Base-by-base conservation (phyloP, 2,329 filamentous ascomycete species). In the Teratosphaeriaceae sp. region DNA sequence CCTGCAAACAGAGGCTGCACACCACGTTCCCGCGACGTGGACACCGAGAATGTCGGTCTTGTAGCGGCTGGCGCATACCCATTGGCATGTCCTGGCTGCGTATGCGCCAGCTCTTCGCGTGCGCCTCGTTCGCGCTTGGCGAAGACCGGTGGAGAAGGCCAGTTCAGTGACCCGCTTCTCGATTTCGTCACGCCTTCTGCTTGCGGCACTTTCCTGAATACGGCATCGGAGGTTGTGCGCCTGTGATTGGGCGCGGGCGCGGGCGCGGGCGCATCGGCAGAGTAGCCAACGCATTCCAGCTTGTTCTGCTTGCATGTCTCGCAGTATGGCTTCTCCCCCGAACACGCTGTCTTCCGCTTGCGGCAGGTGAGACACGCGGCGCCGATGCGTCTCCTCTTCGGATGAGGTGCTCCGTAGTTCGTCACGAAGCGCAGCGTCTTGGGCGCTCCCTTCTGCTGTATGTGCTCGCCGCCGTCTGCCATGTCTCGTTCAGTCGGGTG, bases 321-420 rank as follows among this genome's bases (percentile, higher is more conserved):
- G 53, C 69, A 72, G 16, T 56, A 49, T 2, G 69, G 69, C 23
- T 65, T 61, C 54, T 61, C 56, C 55, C 69, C 68, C 13, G 66
- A 69, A 48, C 70, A 73, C 34, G 69, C 68, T 47, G 70, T 73
- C 61, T 73, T 73, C 47, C 71, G 68, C 51, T 66, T 66, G 6
- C 70, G 61, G 50, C 70, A 73, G 16, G 69, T 72, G 53, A 72
- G 45, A 45, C 70, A 73, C 9, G 85, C 85, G 57, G 85, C 82
- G 66, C 82, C 87, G 58, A 90, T 85, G 56, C 85, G 75, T 60
- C 85, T 76, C 55, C 55, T 74, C 66, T 89, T 90, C 20, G 83
- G 82, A 48, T 85, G 84, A 38, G 85, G 85, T 52, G 86, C 83
- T 49, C 85, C 85, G 66, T 88, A 84, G 57, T 82, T 88, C 51